phyloP scores from a whole-genome alignment of 306 rosid genomes.

The cucumber (Cucumis sativus) region Cucumber_9930_V3 NC_026661.2:22003001-22003500 shows the following conservation, averaged over 20 bases:
- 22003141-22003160: neutral
- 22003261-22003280: slow-evolving; percentile 27
- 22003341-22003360: slow-evolving; percentile 58
- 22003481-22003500: slow-evolving; percentile 79
- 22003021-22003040: slow-evolving; percentile 49
- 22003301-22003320: slow-evolving; percentile 43
- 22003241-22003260: slow-evolving; percentile 2
- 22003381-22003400: slow-evolving; percentile 88
- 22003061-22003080: slow-evolving; percentile 25
- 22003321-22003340: slow-evolving; percentile 71
- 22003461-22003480: slow-evolving; percentile 80
- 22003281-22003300: slow-evolving; percentile 36
- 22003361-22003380: slow-evolving; percentile 67
- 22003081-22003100: slow-evolving; percentile 26
- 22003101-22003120: slow-evolving; percentile 49
- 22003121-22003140: neutral
- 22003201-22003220: neutral
- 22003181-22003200: neutral
- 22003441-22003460: slow-evolving; percentile 86
- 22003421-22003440: slow-evolving; percentile 61
- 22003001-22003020: slow-evolving; percentile 48
- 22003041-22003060: slow-evolving; percentile 27
- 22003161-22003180: neutral
- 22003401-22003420: slow-evolving; percentile 96
- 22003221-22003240: neutral